phyloP scores from a whole-genome alignment of 2,329 filamentous ascomycete species.

The Aspergillus aculeatinus region DNA sequence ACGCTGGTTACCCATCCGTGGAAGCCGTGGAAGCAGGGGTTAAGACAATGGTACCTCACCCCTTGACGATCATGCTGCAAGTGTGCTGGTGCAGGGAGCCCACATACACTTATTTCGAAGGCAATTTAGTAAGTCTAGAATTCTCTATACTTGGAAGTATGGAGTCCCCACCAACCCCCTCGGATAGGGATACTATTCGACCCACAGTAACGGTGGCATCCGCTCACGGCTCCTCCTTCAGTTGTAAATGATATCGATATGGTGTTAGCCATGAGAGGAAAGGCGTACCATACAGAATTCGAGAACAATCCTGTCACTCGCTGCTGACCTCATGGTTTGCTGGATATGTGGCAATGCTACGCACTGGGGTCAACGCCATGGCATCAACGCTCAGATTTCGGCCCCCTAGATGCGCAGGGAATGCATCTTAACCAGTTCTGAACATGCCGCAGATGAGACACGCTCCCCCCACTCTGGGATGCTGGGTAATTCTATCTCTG shows the following conservation, averaged over 20 bases:
- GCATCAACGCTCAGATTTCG: neutral
- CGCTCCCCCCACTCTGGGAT: neutral
- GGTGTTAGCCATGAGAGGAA: neutral
- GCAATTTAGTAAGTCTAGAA: conserved; percentile 6
- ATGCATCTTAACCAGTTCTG: conserved; percentile 7
- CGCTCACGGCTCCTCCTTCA: neutral
- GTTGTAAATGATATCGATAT: neutral
- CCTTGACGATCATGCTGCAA: conserved; percentile 4
- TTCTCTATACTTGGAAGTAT: conserved; percentile 4
- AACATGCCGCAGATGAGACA: conserved; percentile 12
- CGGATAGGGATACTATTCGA: neutral
- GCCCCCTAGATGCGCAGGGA: conserved; percentile 6
- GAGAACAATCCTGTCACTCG: conserved; percentile 4
- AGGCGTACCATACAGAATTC: neutral
- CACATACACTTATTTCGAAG: neutral
- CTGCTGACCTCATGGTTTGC: neutral
- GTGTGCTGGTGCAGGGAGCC: neutral
- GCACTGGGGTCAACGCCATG: neutral
- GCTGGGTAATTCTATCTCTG: neutral
- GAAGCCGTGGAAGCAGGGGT: conserved; percentile 8
- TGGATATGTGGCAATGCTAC: conserved; percentile 6
- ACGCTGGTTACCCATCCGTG: neutral
- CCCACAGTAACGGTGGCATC: conserved; percentile 3
- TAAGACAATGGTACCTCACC: conserved; percentile 2
- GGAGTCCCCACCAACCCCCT: neutral